Evolutionary conservation across 139 green algal genomes (phyloP), one percentile per base, ranked within the genome.

Genomic region (Chlamydomonas asymmetrica): DNA sequence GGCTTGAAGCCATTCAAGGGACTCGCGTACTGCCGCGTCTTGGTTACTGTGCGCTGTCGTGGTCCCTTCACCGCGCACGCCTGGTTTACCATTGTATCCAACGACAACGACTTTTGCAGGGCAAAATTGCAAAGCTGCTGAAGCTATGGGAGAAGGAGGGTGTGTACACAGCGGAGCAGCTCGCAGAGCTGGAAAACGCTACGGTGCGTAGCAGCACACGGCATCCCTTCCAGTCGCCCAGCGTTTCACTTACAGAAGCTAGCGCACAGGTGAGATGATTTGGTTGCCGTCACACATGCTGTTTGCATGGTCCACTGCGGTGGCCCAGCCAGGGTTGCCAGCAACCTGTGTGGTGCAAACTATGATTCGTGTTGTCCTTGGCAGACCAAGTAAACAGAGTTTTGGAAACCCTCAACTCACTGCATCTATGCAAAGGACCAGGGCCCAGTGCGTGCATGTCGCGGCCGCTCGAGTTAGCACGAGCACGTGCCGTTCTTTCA

Each of bases 191-290:
- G 32, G 71, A 77, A 59, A 52, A 38, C 8, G 59, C 59, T 8
- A 18, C 31, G 31, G 7, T 32, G n/a, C 32, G 54, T 31, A 31
- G 31, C 34, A 31, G 25, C 50, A 27, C 40, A 3, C 38, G 52
- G 2, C 41, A 62, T 32, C 38, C 50, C 23, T 70, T 43, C 40
- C 68, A 77, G 13, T 77, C 71, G 18, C 71, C 71, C 27, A 77
- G 71, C 71, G 71, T 57, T 20, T 77, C 71, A 25, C 43, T 77
- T 1, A 77, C 71, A 20, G 71, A 77, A 43, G 71, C 71, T 9
- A 77, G 71, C 59, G 71, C 71, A 29, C 71, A 77, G 71, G 71
- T 69, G 32, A 6, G 65, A 1, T 23, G 52, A 7, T 18, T 18
- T 23, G 52, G 22, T n/a, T n/a, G n/a, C n/a, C n/a, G n/a, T n/a